phyloP scores from a whole-genome alignment of 1,284 basidiomycete species.

The Trametes hirsuta region DNA sequence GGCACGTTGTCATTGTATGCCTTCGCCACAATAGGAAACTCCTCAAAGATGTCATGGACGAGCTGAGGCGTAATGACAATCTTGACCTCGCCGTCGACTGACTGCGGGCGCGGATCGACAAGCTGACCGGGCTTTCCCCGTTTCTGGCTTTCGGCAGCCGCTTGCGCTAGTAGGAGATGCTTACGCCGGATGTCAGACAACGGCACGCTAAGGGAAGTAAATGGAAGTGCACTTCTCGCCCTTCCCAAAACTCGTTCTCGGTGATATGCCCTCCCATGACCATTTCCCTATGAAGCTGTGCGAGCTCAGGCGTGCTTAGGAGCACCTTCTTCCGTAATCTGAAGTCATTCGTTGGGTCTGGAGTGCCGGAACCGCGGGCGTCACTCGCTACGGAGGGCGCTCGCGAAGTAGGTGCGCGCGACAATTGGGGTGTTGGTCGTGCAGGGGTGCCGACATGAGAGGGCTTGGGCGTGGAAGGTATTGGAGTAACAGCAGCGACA shows the following conservation, averaged over 20 bases:
- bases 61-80: slow-evolving; percentile 93
- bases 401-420: slow-evolving; percentile 51
- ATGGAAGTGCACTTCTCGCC: slow-evolving; percentile 72
- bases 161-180: slow-evolving; percentile 74
- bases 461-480: slow-evolving; percentile 28
- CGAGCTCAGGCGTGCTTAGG: slow-evolving; percentile 74
- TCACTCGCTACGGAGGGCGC: slow-evolving; percentile 66
- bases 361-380: slow-evolving; percentile 55
- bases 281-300: slow-evolving; percentile 80
- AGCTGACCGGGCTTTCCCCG: slow-evolving; percentile 86
- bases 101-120: slow-evolving; percentile 87
- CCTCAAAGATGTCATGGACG: slow-evolving; percentile 95
- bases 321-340: slow-evolving; percentile 81
- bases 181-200: slow-evolving; percentile 33
- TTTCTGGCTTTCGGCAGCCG: slow-evolving; percentile 73
- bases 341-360: slow-evolving; percentile 67
- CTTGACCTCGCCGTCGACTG: slow-evolving; percentile 82
- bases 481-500: slow-evolving; percentile 23
- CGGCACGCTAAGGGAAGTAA: neutral
- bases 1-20: slow-evolving; percentile 96
- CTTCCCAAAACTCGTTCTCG: slow-evolving; percentile 95
- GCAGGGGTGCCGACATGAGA: slow-evolving; percentile 29
- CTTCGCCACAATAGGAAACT: slow-evolving; percentile 92
- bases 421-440: slow-evolving; percentile 25
- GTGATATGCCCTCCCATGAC: slow-evolving; percentile 85